Base-by-base conservation (phyloP, 139 green algal genomes). In the Yamagishiella unicocca region DNA sequence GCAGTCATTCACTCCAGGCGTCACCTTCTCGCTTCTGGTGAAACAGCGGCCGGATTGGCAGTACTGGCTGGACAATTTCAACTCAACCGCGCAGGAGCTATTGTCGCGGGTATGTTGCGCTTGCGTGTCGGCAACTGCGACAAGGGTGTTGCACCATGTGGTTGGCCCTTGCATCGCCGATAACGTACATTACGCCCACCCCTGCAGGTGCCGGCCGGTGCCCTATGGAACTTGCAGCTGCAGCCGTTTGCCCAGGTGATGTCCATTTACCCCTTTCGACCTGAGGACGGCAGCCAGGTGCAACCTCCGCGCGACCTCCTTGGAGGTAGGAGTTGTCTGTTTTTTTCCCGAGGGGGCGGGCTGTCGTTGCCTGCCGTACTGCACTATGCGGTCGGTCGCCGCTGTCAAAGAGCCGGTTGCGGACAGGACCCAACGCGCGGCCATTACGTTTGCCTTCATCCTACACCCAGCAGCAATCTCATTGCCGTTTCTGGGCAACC, bases 221-320 rank as follows among this genome's bases (percentile, higher is more conserved):
- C 82, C 1, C 64, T 92, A 37, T 89, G 82, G 82, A 89, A 92
- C 50, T 43, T 92, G 66, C 89, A 92, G 85, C 31, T 89, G 37
- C 85, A 85, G 37, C 89, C 89, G 25, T 84, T 89, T 68, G 89
- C 79, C 22, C 64, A 90, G 7, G 88, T 90, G 25, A 61, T 62
- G 37, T 61, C 76, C 27, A 92, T 92, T 6, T 61, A 89, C 35
- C 89, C 89, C 10, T 77, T 89, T 12, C 79, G 89, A 0, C 71
- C 85, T 5, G 70, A 89, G 35, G 85, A 89, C 24, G 42, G 79
- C 24, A 46, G 54, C 0, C 66, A 90, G 77, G 29, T 89, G 27
- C 31, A 55, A 21, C 68, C 82, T 29, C 55, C 82, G 2, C 72
- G 73, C 5, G 84, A 89, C 72, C 82, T 87, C 33, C 4, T 87